phyloP scores from a whole-genome alignment of 345 rosid species.

The Viola odorata region DNA sequence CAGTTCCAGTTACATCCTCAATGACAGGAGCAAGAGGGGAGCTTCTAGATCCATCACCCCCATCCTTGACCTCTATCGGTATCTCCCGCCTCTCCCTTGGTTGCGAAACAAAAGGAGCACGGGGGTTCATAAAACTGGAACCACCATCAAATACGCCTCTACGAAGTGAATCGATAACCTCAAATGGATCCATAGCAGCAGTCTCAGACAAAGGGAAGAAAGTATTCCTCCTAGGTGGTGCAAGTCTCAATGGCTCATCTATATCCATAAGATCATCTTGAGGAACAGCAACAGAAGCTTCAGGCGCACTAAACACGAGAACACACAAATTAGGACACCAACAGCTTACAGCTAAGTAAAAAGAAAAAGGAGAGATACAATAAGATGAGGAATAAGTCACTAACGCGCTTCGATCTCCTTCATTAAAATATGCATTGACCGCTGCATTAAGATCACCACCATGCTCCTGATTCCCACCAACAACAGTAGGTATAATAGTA shows the following conservation, averaged over 20 bases:
- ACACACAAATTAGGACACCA: constrained; percentile 3
- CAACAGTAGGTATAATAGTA: background rate
- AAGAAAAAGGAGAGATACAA: background rate
- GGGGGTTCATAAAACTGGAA: constrained; percentile 32
- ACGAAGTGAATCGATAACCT: constrained; percentile 45
- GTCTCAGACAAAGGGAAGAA: constrained; percentile 32
- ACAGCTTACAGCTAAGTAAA: background rate
- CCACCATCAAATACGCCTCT: constrained; percentile 38
- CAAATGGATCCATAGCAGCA: constrained; percentile 33
- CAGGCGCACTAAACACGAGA: constrained; percentile 1
- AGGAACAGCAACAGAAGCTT: constrained; percentile 29
- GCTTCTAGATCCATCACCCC: constrained; percentile 37
- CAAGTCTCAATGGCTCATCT: constrained; percentile 58
- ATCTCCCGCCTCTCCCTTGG: constrained; percentile 85
- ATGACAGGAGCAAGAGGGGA: constrained; percentile 56
- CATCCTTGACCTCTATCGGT: constrained; percentile 80
- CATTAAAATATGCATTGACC: constrained; percentile 79
- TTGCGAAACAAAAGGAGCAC: constrained; percentile 60
- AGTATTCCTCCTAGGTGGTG: constrained; percentile 29
- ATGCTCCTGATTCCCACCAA: constrained; percentile 57
- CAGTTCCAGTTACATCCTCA: constrained; percentile 73
- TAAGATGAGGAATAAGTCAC: constrained; percentile 12
- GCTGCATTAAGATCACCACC: constrained; percentile 91
- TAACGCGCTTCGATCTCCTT: constrained; percentile 69
- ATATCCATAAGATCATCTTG: constrained; percentile 76